Conservation (phyloP, 176 grass and related monocot species). For the Areca catechu region DNA sequence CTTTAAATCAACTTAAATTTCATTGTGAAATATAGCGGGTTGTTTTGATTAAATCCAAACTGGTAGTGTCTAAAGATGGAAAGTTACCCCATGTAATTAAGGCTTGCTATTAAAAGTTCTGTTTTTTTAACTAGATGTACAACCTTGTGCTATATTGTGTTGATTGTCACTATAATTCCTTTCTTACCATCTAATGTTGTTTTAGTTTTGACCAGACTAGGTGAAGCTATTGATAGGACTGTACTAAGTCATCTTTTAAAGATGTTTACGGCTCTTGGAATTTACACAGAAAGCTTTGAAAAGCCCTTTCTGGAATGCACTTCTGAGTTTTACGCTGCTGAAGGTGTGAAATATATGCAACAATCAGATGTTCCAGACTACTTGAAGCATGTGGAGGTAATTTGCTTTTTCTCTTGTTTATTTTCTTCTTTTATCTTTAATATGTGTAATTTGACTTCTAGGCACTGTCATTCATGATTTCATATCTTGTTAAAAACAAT, state of each 20-base stretch:
- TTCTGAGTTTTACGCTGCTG: constrained; percentile 88
- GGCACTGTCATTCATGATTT: no score
- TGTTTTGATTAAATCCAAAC: no score
- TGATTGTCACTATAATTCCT: no score
- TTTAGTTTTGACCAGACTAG: constrained; percentile 49
- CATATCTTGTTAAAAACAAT: no score
- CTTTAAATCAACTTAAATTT: no score
- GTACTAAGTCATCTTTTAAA: constrained; percentile 93
- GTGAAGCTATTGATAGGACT: constrained; percentile 91
- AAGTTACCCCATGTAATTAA: no score
- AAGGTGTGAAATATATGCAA: constrained; percentile 98
- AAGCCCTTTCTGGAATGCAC: constrained; percentile 84
- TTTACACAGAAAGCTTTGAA: constrained; percentile 87
- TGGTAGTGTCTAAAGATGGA: no score
- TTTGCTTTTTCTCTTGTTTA: constrained; percentile 6
- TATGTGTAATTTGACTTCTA: no score
- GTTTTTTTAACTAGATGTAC: no score
- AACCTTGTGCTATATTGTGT: no score
- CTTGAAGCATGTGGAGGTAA: constrained; percentile 86
- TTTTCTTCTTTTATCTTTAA: neutral
- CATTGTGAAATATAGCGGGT: no score
- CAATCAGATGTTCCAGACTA: constrained; percentile 96
- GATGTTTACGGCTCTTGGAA: constrained; percentile 95
- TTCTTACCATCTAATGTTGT: neutral
- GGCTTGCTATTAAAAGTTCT: no score